Conservation (phyloP, 208 protist genomes). For the Trypanosoma conorhini region DNA sequence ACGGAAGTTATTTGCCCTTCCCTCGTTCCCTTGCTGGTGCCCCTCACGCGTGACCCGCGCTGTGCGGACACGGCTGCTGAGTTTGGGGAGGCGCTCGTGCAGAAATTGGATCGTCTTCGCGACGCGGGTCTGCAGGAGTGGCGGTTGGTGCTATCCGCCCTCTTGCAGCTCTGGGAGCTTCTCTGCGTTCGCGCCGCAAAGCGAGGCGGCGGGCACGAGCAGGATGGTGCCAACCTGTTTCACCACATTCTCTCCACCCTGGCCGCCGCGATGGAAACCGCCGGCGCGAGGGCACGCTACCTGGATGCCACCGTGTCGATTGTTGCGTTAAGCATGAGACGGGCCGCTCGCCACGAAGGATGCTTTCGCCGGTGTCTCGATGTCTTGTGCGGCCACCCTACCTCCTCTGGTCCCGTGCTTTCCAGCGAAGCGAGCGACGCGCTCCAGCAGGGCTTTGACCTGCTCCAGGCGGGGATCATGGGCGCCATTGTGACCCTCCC, state of each 20-base stretch:
- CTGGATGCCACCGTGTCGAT: conserved; percentile 20
- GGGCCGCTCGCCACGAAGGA: conserved; percentile 45
- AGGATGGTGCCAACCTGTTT: conserved; percentile 72
- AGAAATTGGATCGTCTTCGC: conserved; percentile 48
- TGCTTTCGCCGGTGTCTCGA: conserved; percentile 44
- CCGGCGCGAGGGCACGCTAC: conserved; percentile 47
- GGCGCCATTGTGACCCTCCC: conserved; percentile 35
- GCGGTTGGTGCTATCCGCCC: conserved; percentile 50
- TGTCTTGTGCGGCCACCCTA: conserved; percentile 36
- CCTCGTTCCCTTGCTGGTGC: conserved; percentile 75
- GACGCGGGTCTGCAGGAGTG: conserved; percentile 66
- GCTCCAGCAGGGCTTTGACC: conserved; percentile 33
- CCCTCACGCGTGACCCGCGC: conserved; percentile 71
- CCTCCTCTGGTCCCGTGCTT: conserved; percentile 37
- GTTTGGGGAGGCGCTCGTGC: conserved; percentile 77
- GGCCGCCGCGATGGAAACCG: conserved; percentile 28
- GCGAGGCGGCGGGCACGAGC: conserved; percentile 21
- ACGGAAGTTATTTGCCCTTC: conserved; percentile 81
- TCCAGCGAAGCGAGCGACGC: conserved; percentile 11
- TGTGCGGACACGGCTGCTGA: conserved; percentile 65
- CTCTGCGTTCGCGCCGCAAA: conserved; percentile 70
- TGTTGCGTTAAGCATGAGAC: conserved; percentile 47
- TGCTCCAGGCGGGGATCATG: conserved; percentile 42
- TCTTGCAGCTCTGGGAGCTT: conserved; percentile 84
- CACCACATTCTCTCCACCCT: conserved; percentile 59